These are phyloP conservation scores for Megacollybia platyphylla DNA, from an alignment of 1,284 basidiomycete genomes.

Conservation along the genomic window DNA sequence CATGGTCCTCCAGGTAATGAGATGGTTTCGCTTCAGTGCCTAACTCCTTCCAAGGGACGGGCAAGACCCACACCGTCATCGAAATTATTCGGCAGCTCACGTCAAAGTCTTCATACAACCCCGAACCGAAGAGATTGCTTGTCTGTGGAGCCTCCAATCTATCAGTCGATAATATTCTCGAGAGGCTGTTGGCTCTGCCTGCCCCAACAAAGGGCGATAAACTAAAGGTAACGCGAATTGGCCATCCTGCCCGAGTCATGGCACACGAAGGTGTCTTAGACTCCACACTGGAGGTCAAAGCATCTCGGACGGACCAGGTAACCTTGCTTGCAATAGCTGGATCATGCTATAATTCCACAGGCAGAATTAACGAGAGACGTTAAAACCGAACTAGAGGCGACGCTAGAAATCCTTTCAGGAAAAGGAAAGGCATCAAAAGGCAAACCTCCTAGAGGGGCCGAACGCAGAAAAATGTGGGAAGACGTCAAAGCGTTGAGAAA, in stretches of 20 bases:
- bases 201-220: slow-evolving; percentile 22
- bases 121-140: slow-evolving; percentile 47
- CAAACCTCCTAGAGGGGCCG: slow-evolving; percentile 57
- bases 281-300: slow-evolving; percentile 83
- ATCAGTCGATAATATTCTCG: slow-evolving; percentile 84
- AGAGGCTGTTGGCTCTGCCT: slow-evolving; percentile 62
- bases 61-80: slow-evolving; percentile 87
- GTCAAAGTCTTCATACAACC: slow-evolving; percentile 28
- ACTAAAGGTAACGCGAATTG: slow-evolving; percentile 67
- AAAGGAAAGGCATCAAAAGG: slow-evolving; percentile 72
- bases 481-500: slow-evolving; percentile 84
- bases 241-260: slow-evolving; percentile 90
- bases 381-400: slow-evolving; percentile 68
- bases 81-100: slow-evolving; percentile 84
- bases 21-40: neutral
- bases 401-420: slow-evolving; percentile 55
- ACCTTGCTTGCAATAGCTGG: slow-evolving; percentile 2
- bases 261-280: slow-evolving; percentile 54
- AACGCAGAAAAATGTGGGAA: slow-evolving; percentile 83
- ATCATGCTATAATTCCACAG: slow-evolving; percentile 14
- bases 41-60: slow-evolving; percentile 43
- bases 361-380: slow-evolving; percentile 77
- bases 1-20: slow-evolving; percentile 84
- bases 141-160: slow-evolving; percentile 89
- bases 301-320: slow-evolving; percentile 66